These are phyloP conservation scores for Hansfordia pulvinata DNA, from an alignment of 2,329 filamentous ascomycete species.

Conservation along the genomic window DNA sequence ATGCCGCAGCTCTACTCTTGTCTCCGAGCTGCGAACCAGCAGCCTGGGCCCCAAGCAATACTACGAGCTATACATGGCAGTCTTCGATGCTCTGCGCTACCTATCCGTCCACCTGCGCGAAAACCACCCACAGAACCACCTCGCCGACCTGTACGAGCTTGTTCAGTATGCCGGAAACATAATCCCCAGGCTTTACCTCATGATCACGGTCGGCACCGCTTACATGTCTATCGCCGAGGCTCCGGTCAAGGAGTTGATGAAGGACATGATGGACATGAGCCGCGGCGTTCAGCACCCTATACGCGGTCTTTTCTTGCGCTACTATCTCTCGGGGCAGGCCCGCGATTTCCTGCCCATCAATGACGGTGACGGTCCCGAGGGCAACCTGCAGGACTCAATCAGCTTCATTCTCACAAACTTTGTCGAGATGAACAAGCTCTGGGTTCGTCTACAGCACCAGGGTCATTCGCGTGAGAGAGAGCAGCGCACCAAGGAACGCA, in stretches of 20 bases:
- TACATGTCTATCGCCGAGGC: slow-evolving; percentile 99
- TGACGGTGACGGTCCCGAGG: slow-evolving; percentile 79
- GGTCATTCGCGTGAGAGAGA: slow-evolving; percentile 92
- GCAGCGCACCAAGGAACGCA: slow-evolving; percentile 82
- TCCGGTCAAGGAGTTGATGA: slow-evolving; percentile 99
- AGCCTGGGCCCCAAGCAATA: slow-evolving; percentile 98
- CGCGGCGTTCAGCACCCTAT: slow-evolving; percentile 94
- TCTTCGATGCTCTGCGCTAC: slow-evolving; percentile 94
- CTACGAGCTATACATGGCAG: slow-evolving; percentile 98
- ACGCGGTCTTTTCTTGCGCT: slow-evolving; percentile 85
- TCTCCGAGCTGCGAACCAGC: slow-evolving; percentile 95
- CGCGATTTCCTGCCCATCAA: slow-evolving; percentile 76
- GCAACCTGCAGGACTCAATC: slow-evolving; percentile 92
- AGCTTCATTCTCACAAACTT: slow-evolving; percentile 98
- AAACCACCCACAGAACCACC: slow-evolving; percentile 93
- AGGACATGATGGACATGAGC: slow-evolving; percentile 99
- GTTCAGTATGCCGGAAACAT: slow-evolving; percentile 98
- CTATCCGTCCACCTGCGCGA: slow-evolving; percentile 93
- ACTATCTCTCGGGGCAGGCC: slow-evolving; percentile 91
- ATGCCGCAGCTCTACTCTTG: slow-evolving; percentile 69
- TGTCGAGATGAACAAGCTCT: slow-evolving; percentile 99
- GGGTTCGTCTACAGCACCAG: slow-evolving; percentile 94
- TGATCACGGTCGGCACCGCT: slow-evolving; percentile 97
- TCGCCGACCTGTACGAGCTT: slow-evolving; percentile 93
- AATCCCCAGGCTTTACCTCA: slow-evolving; percentile 87